Evolutionary conservation across 805 yeast genomes (phyloP), one percentile per base, ranked within the genome.

Genomic region (Yamadazyma nakazawae): DNA sequence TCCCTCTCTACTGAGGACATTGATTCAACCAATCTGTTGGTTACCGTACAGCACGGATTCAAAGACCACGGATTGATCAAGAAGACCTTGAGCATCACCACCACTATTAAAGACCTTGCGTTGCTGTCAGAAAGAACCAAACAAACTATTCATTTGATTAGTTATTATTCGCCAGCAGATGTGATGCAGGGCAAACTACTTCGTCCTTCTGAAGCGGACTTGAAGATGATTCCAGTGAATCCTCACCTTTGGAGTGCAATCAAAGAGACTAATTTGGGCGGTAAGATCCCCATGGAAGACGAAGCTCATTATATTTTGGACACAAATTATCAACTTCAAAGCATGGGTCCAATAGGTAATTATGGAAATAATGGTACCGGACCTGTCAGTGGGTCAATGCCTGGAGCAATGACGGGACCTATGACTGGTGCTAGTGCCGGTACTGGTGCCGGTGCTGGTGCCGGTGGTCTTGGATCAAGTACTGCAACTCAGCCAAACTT

Each of bases 161-260:
- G 91, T 8, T 91, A 91, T 64, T 91, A 88, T 60, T 70, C 78
- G 26, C 84, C 89, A 0, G 79, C 79, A 17, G 96, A 91, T 61
- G 94, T 89, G 3, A 58, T 79, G 43, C 67, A 70, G 30, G 82
- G 83, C 5, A 69, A 67, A 35, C 67, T 90, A 39, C 56, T 63
- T 0, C 68, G 82, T 21, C 96, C 96, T 0, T 68, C 80, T 4
- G 77, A 77, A 35, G 64, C 76, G 7, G 73, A 77, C 7, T 72
- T 88, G 45, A 75, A 75, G 48, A 75, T 79, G 48, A 52, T 80
- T 0, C 62, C 63, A 14, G 73, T 84, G 6, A 68, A 79, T 2
- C 60, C 63, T 14, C 74, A 71, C 10, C 64, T 85, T 36, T 72
- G 82, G 73, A 67, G 66, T 47, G 83, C 87, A 0, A 72, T 83